A percentile compares a stretch with the other conserved stretches of the same genome.
These are phyloP conservation scores for Malassezia obtusa DNA, from an alignment of 1,284 basidiomycete genomes.

Conservation along the genomic window DNA sequence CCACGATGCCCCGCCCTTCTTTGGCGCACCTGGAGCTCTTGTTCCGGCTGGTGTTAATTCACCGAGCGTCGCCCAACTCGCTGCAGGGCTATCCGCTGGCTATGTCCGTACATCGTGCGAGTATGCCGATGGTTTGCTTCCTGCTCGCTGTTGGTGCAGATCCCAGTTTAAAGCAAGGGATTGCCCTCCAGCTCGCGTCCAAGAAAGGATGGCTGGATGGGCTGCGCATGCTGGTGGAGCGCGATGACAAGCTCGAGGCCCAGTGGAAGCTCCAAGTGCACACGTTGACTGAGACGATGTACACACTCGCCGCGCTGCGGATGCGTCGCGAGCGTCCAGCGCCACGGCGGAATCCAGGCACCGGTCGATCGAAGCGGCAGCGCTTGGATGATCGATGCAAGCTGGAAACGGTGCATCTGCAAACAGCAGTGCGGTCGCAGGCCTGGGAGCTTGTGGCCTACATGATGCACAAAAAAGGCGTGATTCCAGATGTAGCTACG, in stretches of 20 bases:
- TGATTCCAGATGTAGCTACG: conserved; percentile 14
- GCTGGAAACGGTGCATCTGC: neutral
- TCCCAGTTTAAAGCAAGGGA: conserved; percentile 3
- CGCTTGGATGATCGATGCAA: conserved; percentile 7
- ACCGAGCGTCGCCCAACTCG: conserved; percentile 13
- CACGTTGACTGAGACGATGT: conserved; percentile 3
- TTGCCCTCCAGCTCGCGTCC: conserved; percentile 13
- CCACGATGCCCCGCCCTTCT: conserved; percentile 1
- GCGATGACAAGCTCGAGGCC: conserved; percentile 7
- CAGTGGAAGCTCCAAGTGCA: conserved; percentile 9
- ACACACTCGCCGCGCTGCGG: neutral
- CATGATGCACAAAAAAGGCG: conserved; percentile 13
- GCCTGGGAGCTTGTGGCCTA: conserved; percentile 14
- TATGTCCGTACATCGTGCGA: conserved; percentile 1
- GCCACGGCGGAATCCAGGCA: neutral
- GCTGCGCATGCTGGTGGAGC: conserved; percentile 12
- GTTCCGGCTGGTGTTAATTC: conserved; percentile 11
- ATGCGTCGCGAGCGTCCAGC: neutral
- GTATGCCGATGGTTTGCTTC: conserved; percentile 9
- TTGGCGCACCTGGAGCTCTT: conserved; percentile 6
- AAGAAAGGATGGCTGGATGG: conserved; percentile 5
- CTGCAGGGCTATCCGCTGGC: conserved; percentile 12
- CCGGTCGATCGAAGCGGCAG: conserved; percentile 4
- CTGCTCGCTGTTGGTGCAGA: conserved; percentile 13
- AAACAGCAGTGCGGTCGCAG: conserved; percentile 3